Base-by-base conservation (phyloP, 257 asterid genomes). In the Primulina eburnea region DNA sequence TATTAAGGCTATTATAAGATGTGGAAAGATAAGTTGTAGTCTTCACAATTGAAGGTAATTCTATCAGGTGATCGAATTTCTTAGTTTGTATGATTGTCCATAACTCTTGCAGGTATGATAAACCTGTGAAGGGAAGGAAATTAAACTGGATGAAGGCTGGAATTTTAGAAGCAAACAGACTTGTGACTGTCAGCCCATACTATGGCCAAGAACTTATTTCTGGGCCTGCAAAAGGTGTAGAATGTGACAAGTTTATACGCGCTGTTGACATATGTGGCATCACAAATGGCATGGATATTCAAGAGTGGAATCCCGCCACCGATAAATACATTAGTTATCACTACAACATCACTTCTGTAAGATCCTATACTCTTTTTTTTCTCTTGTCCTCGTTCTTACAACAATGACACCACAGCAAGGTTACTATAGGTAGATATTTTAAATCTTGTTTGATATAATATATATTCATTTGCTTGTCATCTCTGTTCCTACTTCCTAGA, bases 121-220 rank as follows among this genome's bases (percentile, higher is more conserved):
- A 86, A 81, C 99, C 99, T 1, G 87, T 87, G 57, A 87, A 85
- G 81, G 99, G 99, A 71, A 84, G 97, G 85, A 93, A 93, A 82
- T 86, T 89, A 21, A 93, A 90, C 86, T 93, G 96, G 99, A 82
- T 93, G 92, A 93, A 90, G 80, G 99, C 96, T n/a, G 99, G 86
- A 63, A 84, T 93, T 28, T 65, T 85, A 30, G 96, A 90, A 81
- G 77, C 93, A 0, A 52, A 86, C 26, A 84, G 84, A 77, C 86
- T 85, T 63, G 37, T 91, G 60, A 94, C 97, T 3, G 99, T 94
- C 75, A 90, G 99, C 79, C 97, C 99, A 40, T 75, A 83, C 86
- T 94, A 94, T 37, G 99, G 96, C 12, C 64, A 80, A 73, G 97
- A 94, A 70, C 97, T 94, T 62, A 83, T 87, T 58, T 81, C 96